A percentile compares a stretch with the other conserved stretches of the same genome.
These are phyloP conservation scores for Paramecium caudatum DNA, from an alignment of 73 alveolate species.

Conservation along the genomic window DNA sequence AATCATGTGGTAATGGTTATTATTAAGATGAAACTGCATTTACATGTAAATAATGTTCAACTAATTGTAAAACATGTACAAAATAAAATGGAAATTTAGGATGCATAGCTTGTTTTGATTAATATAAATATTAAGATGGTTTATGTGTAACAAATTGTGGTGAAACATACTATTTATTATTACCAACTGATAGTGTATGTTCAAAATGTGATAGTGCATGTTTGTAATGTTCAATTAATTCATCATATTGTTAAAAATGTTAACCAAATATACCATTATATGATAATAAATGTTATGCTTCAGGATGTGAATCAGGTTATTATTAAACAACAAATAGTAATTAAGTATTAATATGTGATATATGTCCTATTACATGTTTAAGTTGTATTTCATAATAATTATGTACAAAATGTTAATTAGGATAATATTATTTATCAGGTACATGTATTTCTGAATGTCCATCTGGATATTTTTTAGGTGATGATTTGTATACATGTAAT, in stretches of 20 bases:
- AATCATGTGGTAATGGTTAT: constrained; percentile 45
- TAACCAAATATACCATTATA: background rate
- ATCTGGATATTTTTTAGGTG: background rate
- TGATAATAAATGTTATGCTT: constrained; percentile 4
- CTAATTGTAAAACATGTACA: constrained; percentile 33
- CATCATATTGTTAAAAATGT: constrained; percentile 49
- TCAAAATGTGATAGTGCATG: constrained; percentile 47
- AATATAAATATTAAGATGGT: background rate
- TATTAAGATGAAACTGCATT: background rate
- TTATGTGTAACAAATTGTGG: constrained; percentile 40
- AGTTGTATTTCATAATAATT: background rate
- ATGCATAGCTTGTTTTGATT: background rate
- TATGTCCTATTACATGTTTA: constrained; percentile 41
- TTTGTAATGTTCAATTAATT: background rate
- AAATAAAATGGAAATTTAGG: background rate
- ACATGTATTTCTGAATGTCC: constrained; percentile 34
- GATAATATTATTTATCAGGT: constrained; percentile 4
- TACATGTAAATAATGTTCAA: constrained; percentile 5
- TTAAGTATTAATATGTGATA: background rate
- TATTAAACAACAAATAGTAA: background rate
- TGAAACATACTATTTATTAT: background rate
- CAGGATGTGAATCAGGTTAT: constrained; percentile 31
- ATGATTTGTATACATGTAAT: background rate
- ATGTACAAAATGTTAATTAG: constrained; percentile 43
- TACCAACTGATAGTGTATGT: background rate